phyloP scores from a whole-genome alignment of 1,284 basidiomycete genomes.

The Mixia osmundae region DNA sequence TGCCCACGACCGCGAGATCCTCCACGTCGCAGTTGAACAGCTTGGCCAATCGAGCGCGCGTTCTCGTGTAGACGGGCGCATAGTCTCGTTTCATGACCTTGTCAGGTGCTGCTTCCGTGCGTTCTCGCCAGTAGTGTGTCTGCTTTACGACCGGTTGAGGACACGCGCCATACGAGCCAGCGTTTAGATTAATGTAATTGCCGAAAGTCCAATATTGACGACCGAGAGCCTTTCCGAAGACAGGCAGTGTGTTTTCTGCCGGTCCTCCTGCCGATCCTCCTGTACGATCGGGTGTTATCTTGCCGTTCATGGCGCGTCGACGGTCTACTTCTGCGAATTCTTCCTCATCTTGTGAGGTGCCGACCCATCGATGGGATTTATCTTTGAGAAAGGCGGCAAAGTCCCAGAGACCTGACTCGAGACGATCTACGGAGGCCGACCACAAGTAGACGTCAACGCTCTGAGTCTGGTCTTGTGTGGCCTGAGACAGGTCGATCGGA shows the following conservation, averaged over 20 bases:
- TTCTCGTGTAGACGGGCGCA: slow-evolving; percentile 1
- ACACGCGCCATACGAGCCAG: no score
- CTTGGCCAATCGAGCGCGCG: slow-evolving; percentile 8
- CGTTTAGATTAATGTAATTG: no score
- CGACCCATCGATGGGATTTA: slow-evolving; percentile 48
- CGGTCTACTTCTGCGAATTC: slow-evolving; percentile 28
- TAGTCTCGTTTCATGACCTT: slow-evolving; percentile 10
- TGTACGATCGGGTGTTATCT: slow-evolving; percentile 12
- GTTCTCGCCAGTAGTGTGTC: slow-evolving; percentile 16
- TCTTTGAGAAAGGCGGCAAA: slow-evolving; percentile 45
- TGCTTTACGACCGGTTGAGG: no score
- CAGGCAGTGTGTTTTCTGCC: no score
- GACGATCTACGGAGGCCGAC: slow-evolving; percentile 23
- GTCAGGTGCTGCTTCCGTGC: slow-evolving; percentile 8
- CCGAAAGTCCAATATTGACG: no score
- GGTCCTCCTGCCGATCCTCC: no score
- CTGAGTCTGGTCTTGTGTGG: no score
- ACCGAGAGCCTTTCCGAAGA: no score
- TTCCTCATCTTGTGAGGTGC: slow-evolving; percentile 19
- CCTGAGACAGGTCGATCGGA: no score
- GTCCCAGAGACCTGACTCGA: slow-evolving; percentile 45
- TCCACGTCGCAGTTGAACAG: slow-evolving; percentile 10
- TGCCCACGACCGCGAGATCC: slow-evolving; percentile 19
- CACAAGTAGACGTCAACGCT: slow-evolving; percentile 52
- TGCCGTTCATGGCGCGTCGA: slow-evolving; percentile 20